Percentiles rank a stretch among this genome's conserved stretches.
Evolutionary conservation across 352 stramenopile species (phyloP).

Genomic region (Globisporangium emineosum): DNA sequence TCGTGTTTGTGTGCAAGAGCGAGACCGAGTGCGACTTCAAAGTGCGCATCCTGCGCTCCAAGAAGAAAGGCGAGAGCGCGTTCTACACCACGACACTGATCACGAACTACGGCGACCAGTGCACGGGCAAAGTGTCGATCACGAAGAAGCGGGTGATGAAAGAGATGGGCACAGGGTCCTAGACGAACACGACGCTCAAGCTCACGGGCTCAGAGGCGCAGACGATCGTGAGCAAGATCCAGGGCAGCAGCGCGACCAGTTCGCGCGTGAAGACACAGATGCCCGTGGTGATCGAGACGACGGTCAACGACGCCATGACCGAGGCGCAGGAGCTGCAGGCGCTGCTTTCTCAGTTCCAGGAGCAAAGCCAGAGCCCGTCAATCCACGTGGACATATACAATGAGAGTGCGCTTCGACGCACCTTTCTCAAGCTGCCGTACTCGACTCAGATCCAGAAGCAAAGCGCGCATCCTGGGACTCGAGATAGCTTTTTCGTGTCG

Average conservation of each 20-base stretch:
- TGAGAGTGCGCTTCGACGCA: too few species aligned
- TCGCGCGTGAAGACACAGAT: constrained; percentile 28
- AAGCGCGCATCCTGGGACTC: constrained; percentile 31
- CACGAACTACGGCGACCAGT: constrained; percentile 29
- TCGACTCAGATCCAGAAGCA: constrained; percentile 29
- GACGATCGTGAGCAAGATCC: constrained; percentile 24
- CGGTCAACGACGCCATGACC: too few species aligned
- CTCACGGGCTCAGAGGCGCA: constrained; percentile 29
- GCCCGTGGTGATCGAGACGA: constrained; percentile 33
- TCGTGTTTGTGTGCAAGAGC: constrained; percentile 43
- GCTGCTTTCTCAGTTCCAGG: too few species aligned
- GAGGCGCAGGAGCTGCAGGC: too few species aligned
- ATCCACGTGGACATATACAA: too few species aligned
- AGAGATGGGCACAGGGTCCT: constrained; percentile 27
- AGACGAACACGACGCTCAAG: constrained; percentile 23
- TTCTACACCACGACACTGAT: constrained; percentile 28
- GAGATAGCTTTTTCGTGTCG: constrained; percentile 13
- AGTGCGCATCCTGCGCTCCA: constrained; percentile 31
- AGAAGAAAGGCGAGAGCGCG: constrained; percentile 8
- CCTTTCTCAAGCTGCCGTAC: too few species aligned
- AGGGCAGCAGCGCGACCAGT: constrained; percentile 16
- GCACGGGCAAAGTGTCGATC: constrained; percentile 30
- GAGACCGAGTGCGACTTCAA: constrained; percentile 34
- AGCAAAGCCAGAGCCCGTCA: too few species aligned
- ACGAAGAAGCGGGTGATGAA: constrained; percentile 40